Conservation (phyloP, 108 stramenopile genomes). For the Parietichytrium sp. region DNA sequence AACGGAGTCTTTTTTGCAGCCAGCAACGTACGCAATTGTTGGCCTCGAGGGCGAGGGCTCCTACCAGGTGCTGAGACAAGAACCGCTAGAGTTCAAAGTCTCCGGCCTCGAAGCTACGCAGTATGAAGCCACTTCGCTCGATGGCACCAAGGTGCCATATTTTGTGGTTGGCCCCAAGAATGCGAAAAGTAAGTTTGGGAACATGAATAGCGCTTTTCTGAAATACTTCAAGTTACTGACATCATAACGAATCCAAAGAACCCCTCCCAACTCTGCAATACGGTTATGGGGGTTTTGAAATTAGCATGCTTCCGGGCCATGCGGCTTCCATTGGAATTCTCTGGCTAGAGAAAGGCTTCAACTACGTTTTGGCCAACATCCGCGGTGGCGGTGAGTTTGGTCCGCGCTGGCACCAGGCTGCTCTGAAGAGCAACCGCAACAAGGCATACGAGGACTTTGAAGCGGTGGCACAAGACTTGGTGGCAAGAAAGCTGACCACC, state of each 20-base stretch:
- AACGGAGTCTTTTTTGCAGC: constrained; percentile 67
- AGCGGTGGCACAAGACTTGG: constrained; percentile 81
- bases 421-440: constrained; percentile 76
- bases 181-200: too few relatives aligned
- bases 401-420: constrained; percentile 79
- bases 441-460: constrained; percentile 93
- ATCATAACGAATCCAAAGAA: too few relatives aligned
- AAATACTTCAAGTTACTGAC: too few relatives aligned
- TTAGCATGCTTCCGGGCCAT: constrained; percentile 83
- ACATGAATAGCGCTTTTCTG: too few relatives aligned
- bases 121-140: constrained; percentile 1
- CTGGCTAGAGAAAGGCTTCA: constrained; percentile 87
- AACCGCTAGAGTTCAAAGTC: constrained; percentile 41
- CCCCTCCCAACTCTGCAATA: constrained; percentile 59
- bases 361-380: constrained; percentile 89
- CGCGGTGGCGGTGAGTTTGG: constrained; percentile 92
- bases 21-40: constrained; percentile 47
- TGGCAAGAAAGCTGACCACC: constrained; percentile 68
- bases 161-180: constrained; percentile 48
- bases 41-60: neutral
- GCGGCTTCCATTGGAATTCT: constrained; percentile 68
- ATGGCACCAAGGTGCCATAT: constrained; percentile 57
- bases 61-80: constrained; percentile 39
- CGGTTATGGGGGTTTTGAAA: constrained; percentile 95
- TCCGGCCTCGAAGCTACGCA: neutral